These are phyloP conservation scores for Leucaena leucocephala DNA, from an alignment of 306 rosid species.

Conservation along the genomic window DNA sequence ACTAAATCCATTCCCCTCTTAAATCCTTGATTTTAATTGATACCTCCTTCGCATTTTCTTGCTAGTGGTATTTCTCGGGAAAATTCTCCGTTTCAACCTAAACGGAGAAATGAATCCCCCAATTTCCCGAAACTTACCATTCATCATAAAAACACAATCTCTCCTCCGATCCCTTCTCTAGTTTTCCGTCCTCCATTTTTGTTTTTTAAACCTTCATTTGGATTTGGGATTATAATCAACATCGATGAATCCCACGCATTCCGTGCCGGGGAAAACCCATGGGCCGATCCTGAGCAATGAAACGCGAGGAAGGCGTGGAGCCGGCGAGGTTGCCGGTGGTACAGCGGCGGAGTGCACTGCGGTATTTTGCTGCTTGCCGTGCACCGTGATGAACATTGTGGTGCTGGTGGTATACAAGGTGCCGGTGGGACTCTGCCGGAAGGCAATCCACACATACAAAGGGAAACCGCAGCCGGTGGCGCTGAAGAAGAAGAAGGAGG, in stretches of 20 bases:
- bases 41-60: background rate
- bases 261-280: constrained; percentile 25
- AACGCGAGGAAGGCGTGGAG: constrained; percentile 22
- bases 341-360: constrained; percentile 82
- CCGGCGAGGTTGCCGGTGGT: constrained; percentile 65
- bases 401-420: constrained; percentile 58
- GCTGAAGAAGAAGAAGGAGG: background rate
- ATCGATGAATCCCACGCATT: constrained; percentile 39
- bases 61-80: background rate
- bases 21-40: background rate
- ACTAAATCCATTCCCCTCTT: background rate
- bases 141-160: background rate
- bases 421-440: constrained; percentile 62
- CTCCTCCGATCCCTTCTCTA: background rate
- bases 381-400: constrained; percentile 60
- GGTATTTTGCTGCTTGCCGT: constrained; percentile 73
- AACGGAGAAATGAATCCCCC: constrained; percentile 13
- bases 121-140: background rate
- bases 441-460: constrained; percentile 41
- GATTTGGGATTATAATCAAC: background rate
- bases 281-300: background rate
- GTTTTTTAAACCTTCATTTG: background rate
- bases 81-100: background rate
- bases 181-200: background rate
- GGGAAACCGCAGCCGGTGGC: constrained; percentile 14